Evolutionary conservation across 257 asterid species (phyloP).

Genomic region (Capsicum rhomboideum): DNA sequence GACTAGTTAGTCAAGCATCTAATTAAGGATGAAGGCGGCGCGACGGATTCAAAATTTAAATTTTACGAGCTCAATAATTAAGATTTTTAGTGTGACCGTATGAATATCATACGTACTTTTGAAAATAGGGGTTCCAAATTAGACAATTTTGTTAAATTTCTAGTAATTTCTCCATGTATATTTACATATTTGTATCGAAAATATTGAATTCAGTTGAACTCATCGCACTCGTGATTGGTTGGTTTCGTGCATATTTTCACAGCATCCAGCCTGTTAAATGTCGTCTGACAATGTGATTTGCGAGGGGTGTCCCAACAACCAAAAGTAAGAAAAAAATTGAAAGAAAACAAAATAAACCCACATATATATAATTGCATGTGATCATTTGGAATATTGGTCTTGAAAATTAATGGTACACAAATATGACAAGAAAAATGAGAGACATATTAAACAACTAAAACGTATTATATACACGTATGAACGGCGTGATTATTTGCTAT

Average conservation of each 20-base stretch:
- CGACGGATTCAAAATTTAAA: neutral
- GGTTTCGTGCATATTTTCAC: neutral
- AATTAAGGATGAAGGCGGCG: neutral
- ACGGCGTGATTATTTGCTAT: neutral
- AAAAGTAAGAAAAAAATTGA: neutral
- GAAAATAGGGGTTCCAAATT: neutral
- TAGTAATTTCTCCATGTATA: fast-evolving
- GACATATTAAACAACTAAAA: no score
- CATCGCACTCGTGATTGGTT: neutral
- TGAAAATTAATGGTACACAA: neutral
- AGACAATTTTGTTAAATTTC: neutral
- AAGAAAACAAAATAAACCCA: neutral
- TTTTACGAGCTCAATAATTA: neutral
- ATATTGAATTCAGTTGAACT: neutral
- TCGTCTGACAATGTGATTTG: neutral
- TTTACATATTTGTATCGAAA: neutral
- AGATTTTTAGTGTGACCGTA: neutral
- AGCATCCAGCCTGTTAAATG: neutral
- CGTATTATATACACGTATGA: neutral
- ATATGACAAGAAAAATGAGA: neutral
- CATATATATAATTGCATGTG: neutral
- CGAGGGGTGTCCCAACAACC: neutral
- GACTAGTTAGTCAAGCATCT: neutral
- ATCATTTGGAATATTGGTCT: neutral
- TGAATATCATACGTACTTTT: neutral